Percentiles rank a stretch among this genome's conserved stretches.
phyloP scores from a whole-genome alignment of 2,329 filamentous ascomycete species.

The Nothophaeocryptopus gaeumannii region DNA sequence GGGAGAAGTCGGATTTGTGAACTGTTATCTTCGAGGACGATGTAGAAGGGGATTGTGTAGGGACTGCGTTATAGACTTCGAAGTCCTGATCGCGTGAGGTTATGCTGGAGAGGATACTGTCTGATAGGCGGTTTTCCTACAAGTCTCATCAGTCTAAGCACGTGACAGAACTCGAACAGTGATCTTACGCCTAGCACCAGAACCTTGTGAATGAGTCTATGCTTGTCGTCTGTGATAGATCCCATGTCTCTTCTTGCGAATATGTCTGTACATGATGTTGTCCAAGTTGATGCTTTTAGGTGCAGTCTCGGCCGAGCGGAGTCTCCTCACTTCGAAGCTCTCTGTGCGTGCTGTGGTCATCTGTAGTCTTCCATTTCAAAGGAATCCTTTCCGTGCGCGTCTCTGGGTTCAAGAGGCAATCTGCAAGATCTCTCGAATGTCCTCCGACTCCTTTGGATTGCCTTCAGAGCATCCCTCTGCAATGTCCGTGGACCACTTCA shows the following conservation, averaged over 20 bases:
- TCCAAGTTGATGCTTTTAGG: background rate
- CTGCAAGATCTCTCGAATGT: slow-evolving; percentile 12
- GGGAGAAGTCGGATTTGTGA: slow-evolving; percentile 34
- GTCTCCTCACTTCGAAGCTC: slow-evolving; percentile 5
- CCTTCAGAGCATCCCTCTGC: slow-evolving; percentile 8
- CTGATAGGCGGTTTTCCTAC: slow-evolving; percentile 23
- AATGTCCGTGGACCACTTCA: slow-evolving; percentile 26
- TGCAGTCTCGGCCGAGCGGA: slow-evolving; percentile 18
- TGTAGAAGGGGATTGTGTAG: slow-evolving; percentile 1
- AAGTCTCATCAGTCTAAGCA: slow-evolving; percentile 1
- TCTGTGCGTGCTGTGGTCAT: background rate
- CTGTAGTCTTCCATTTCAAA: background rate
- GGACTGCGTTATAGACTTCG: slow-evolving; percentile 18
- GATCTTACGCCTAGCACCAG: slow-evolving; percentile 22
- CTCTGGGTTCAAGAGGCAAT: too few relatives aligned
- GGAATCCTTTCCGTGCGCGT: too few relatives aligned
- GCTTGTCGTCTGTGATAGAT: too few relatives aligned
- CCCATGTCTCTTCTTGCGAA: too few relatives aligned
- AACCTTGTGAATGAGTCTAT: slow-evolving; percentile 10
- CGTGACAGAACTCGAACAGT: background rate
- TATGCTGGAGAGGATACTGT: slow-evolving; percentile 17
- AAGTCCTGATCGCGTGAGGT: background rate
- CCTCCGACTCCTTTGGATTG: slow-evolving; percentile 9
- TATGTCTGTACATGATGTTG: background rate
- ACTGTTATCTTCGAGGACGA: background rate